Base-by-base conservation (phyloP, 2,329 filamentous ascomycete genomes). In the Curvularia eragrostidis region DNA sequence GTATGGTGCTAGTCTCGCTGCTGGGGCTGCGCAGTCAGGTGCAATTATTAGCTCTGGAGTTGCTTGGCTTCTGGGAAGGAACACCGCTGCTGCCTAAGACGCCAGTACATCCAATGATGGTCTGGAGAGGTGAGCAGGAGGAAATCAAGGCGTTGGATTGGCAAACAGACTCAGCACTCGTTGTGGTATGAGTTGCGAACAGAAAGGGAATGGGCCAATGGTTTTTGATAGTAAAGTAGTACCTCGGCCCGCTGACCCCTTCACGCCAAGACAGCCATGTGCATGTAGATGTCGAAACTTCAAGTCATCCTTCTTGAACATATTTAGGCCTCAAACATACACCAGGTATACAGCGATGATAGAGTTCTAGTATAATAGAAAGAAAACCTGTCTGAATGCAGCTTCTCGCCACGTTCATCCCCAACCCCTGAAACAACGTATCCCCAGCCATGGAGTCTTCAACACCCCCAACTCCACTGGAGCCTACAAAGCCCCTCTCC, bases 1-100 rank as follows among this genome's bases (percentile, higher is more conserved):
- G 3, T 74, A 68, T 38, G 71, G 73, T 5, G 70, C 60, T 5
- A 56, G 63, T 28, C 49, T 65, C 50, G 69, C 65, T 26, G 64
- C 63, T 8, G 66, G 63, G 1, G 59, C 59, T 13, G 64, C 65
- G 5, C 63, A 70, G 41, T 66, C 56, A 24, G 65, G 65, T n/a
- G 68, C 69, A 28, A 36, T 62, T 38, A 30, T 62, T 9, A 59
- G 58, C 13, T 64, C 65, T 18, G 52, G 55, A 9, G 39, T 51
- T 18, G 61, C 58, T 12, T 68, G 56, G 58, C 6, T 62, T 21
- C 42, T 56, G 21, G 59, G 55, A 0, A 53, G 55, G 13, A 46
- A 51, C 24, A 32, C 18, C 36, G 38, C 39, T 56, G 46, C 19
- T 18, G n/a, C 38, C 38, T 47, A 41, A 41, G 10, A 41, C 24